Base-by-base conservation (phyloP, 1,139 yeast genomes). In the Lizanozyma gosingica region DNA sequence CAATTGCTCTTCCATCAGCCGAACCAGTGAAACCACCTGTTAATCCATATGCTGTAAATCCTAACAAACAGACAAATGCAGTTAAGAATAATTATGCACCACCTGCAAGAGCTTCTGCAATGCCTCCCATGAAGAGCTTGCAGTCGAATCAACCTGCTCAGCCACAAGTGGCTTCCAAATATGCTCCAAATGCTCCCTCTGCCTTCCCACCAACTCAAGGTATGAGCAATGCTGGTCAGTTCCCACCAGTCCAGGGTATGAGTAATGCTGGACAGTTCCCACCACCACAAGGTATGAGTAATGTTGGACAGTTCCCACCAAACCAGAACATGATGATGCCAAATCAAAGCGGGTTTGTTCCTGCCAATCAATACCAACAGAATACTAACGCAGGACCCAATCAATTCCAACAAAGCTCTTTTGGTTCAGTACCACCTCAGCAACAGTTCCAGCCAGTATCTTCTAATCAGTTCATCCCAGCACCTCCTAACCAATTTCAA, bases 1-100 rank as follows among this genome's bases (percentile, higher is more conserved):
- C 67, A n/a, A 43, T 56, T 17, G 45, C 51, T 14, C 55, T 57
- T 4, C 47, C 50, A 9, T 50, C 41, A 4, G 50, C 41, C 4
- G 48, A 47, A 17, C 48, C 45, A 32, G 44, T 41, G n/a, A 39
- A 34, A 18, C 42, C 46, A 15, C 49, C 45, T 3, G 37, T 41
- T 17, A 47, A 51, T 17, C 49, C 52, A 16, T 35, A 36, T 35
- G 41, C 14, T n/a, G 35, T 32, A 15, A 45, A 42, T 32, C 36
- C 17, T 16, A 45, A 39, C 15, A 40, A 40, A 17, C 39, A 41
- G 17, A 35, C 46, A 36, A 42, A 49, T 14, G 39, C 46, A 27
- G 35, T 39, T 22, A 22, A 22, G 33, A 36, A 36, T 18, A 37
- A 41, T 8, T 36, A 39, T 33, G 42, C 47, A 4, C 45, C 50